Percentiles rank a stretch among this genome's conserved stretches.
phyloP scores from a whole-genome alignment of 2,329 filamentous ascomycete genomes.

The Trichoderma endophyticum region DNA sequence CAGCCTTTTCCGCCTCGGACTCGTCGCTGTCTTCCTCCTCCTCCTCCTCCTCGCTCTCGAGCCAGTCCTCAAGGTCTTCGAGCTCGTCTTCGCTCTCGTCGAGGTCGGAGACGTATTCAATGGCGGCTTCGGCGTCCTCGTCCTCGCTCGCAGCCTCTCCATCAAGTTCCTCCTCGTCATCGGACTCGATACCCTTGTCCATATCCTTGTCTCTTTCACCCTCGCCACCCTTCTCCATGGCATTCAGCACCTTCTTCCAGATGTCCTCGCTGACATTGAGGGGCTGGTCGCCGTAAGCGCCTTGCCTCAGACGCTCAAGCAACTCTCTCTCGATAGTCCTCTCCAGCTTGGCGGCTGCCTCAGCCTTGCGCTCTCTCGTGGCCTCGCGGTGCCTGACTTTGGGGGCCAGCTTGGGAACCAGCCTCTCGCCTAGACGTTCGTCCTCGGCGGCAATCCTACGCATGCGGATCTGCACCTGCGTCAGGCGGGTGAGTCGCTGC shows the following conservation, averaged over 20 bases:
- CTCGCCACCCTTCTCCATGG: constrained; percentile 83
- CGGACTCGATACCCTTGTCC: constrained; percentile 80
- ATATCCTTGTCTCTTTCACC: constrained; percentile 80
- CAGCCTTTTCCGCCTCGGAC: constrained; percentile 53
- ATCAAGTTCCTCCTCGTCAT: constrained; percentile 63
- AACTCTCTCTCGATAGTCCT: constrained; percentile 92
- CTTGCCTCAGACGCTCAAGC: constrained; percentile 84
- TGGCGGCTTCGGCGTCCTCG: constrained; percentile 70
- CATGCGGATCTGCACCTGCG: constrained; percentile 82
- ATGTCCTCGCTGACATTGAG: constrained; percentile 92
- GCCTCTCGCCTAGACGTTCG: constrained; percentile 79
- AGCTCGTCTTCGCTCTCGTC: constrained; percentile 80
- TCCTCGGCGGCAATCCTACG: constrained; percentile 83
- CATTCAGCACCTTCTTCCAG: constrained; percentile 94
- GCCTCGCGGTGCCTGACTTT: constrained; percentile 79
- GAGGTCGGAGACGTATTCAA: constrained; percentile 92
- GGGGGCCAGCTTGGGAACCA: constrained; percentile 85
- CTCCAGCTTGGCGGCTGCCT: constrained; percentile 89
- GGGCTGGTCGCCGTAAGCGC: constrained; percentile 90
- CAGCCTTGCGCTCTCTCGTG: constrained; percentile 72
- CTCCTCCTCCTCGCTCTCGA: constrained; percentile 67
- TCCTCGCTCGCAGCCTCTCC: constrained; percentile 66
- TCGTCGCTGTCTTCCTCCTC: constrained; percentile 58
- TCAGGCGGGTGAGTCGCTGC: constrained; percentile 86
- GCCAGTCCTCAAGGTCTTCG: constrained; percentile 86